Evolutionary conservation across 2,329 filamentous ascomycete species (phyloP).

Genomic region (Diaporthe ampelina): DNA sequence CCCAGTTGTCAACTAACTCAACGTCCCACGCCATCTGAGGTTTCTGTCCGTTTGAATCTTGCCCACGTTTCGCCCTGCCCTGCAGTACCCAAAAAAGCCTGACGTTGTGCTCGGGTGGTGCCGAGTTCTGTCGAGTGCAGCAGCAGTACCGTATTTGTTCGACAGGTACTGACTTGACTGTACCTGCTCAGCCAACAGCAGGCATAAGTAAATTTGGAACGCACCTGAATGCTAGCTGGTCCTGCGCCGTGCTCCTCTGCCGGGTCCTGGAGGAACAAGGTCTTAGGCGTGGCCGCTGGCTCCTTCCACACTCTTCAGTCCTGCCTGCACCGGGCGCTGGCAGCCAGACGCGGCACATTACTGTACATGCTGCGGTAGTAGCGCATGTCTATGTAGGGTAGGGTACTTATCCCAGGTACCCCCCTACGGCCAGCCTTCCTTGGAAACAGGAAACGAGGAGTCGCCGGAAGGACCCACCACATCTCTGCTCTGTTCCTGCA

Average conservation of each 20-base stretch:
- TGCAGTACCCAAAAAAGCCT: conserved; percentile 9
- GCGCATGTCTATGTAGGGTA: background rate
- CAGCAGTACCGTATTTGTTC: background rate
- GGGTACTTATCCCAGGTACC: conserved; percentile 7
- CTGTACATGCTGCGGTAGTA: background rate
- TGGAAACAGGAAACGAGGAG: conserved; percentile 27
- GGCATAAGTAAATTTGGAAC: conserved; percentile 1
- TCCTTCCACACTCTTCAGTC: conserved; percentile 2
- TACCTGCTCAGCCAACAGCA: too few species aligned
- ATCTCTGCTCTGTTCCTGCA: conserved; percentile 28
- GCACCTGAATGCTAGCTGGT: background rate
- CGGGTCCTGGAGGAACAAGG: conserved; percentile 19
- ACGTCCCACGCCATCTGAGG: conserved; percentile 20
- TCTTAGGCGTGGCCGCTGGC: conserved; percentile 25
- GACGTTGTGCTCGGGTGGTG: conserved; percentile 27
- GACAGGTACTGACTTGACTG: background rate
- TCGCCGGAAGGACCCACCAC: conserved; percentile 13
- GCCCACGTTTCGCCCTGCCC: conserved; percentile 11
- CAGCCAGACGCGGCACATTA: background rate
- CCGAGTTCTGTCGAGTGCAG: conserved; percentile 4
- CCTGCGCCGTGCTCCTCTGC: conserved; percentile 4
- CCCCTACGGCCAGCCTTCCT: conserved; percentile 10
- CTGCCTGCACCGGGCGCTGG: too few species aligned
- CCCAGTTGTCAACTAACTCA: background rate
- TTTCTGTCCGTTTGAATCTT: conserved; percentile 6